Conservation (phyloP, 2,329 filamentous ascomycete genomes). For the Rhinocladiella similis region DNA sequence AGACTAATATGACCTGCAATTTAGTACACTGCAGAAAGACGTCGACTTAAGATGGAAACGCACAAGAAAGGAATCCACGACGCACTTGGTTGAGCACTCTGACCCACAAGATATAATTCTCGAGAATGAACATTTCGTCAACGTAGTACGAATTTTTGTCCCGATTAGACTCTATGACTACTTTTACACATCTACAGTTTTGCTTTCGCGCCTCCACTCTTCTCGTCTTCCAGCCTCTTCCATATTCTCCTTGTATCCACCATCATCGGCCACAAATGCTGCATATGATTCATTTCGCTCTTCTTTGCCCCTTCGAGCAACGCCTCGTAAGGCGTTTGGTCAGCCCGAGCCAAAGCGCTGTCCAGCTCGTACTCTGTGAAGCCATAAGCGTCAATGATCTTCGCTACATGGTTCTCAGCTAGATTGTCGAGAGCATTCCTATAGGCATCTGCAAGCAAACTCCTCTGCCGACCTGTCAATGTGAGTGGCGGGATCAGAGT, state of each 20-base stretch:
- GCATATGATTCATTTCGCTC: conserved; percentile 31
- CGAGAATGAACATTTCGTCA: too few relatives aligned
- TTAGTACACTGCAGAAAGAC: conserved; percentile 6
- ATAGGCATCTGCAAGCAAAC: conserved; percentile 22
- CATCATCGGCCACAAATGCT: conserved; percentile 28
- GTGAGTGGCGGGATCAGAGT: conserved; percentile 14
- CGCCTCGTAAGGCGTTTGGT: conserved; percentile 31
- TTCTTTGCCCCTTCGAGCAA: conserved; percentile 27
- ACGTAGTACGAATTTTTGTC: too few relatives aligned
- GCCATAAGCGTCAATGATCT: conserved; percentile 29
- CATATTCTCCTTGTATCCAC: conserved; percentile 27
- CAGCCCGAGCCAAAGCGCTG: conserved; percentile 28
- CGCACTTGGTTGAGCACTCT: background rate
- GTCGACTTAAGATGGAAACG: background rate
- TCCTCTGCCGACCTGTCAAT: conserved; percentile 13
- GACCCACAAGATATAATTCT: too few relatives aligned
- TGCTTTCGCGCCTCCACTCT: background rate
- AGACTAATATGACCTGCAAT: background rate
- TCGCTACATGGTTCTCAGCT: conserved; percentile 21
- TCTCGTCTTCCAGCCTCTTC: conserved; percentile 1
- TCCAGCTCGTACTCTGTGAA: conserved; percentile 32
- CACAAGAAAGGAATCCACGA: conserved; percentile 7
- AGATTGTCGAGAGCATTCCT: conserved; percentile 23
- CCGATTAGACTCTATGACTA: too few relatives aligned
- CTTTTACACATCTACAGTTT: background rate